Evolutionary conservation across 805 yeast species (phyloP), one percentile per base, ranked within the genome.

Genomic region (Starmerella lactis-condensi): DNA sequence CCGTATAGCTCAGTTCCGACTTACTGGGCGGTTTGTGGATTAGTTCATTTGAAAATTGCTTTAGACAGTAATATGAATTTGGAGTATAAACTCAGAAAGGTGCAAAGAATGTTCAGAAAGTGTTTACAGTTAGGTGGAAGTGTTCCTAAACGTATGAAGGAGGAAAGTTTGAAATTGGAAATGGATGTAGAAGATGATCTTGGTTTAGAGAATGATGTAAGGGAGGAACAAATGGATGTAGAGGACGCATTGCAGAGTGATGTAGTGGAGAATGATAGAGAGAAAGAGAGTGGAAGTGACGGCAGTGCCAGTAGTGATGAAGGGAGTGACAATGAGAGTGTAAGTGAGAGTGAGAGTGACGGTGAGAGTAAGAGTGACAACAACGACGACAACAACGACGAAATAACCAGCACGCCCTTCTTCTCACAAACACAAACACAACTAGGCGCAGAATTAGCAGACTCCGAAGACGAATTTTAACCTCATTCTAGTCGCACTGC

Each of bases 91-190:
- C n/a, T n/a, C n/a, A 10, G 16, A 21, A 18, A 31, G 17, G 15
- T 30, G n/a, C 12, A 9, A n/a, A 16, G 23, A 15, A 17, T 11
- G 15, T 41, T 41, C 29, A 8, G 17, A 10, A 22, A 24, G 13
- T 41, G 45, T 23, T 18, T 32, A 7, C 37, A 40, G 11, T 33
- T 40, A 2, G 45, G 45, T 5, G 45, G 45, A 3, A 32, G 24
- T 1, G 25, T 40, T 25, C 41, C 44, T 9, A n/a, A 13, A 5
- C 8, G 18, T 7, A 12, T 36, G 22, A 19, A 23, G 13, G 18
- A 12, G 23, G 17, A 22, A 13, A 24, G 7, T 18, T 6, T 22
- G 19, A 20, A 26, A 13, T 25, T 28, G 7, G 30, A 32, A 6
- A n/a, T 11, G 5, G 26, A 23, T 12, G 13, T n/a, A 10, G 15